Evolutionary conservation across 169 alveolate genomes (phyloP).

Genomic region (Cryptosporidium bovis): DNA sequence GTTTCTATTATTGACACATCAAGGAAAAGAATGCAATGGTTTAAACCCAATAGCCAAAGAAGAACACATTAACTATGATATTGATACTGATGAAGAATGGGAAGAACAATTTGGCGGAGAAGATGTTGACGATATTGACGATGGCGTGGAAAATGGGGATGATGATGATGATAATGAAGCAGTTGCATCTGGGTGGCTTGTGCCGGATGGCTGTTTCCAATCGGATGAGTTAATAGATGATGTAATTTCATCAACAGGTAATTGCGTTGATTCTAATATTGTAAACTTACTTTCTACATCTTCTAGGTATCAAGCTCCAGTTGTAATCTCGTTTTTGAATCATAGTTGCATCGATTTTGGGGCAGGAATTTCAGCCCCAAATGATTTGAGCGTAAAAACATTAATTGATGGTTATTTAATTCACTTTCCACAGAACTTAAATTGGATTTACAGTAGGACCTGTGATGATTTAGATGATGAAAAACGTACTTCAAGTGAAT

Average conservation of each 20-base stretch:
- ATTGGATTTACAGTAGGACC: constrained; percentile 36
- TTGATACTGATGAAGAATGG: constrained; percentile 74
- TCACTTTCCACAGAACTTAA: constrained; percentile 19
- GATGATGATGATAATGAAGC: constrained; percentile 74
- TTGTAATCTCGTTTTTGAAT: constrained; percentile 43
- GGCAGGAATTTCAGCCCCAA: constrained; percentile 49
- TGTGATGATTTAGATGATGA: constrained; percentile 3
- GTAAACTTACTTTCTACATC: constrained; percentile 23
- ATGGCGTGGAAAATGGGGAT: constrained; percentile 20
- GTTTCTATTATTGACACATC: constrained; percentile 38
- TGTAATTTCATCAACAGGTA: neutral
- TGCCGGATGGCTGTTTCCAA: constrained; percentile 69
- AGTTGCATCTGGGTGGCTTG: constrained; percentile 71
- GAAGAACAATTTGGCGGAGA: constrained; percentile 74
- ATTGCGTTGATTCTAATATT: neutral
- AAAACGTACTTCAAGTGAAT: neutral
- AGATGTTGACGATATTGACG: constrained; percentile 64
- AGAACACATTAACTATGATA: constrained; percentile 49
- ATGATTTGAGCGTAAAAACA: constrained; percentile 14
- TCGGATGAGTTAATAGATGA: constrained; percentile 62
- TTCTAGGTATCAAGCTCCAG: constrained; percentile 29
- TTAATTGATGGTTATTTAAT: constrained; percentile 6
- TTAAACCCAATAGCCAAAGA: constrained; percentile 49
- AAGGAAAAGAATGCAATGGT: constrained; percentile 53
- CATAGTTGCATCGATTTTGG: constrained; percentile 56